Conservation (phyloP, 1,139 yeast species). For the Geotrichum aggregatum region DNA sequence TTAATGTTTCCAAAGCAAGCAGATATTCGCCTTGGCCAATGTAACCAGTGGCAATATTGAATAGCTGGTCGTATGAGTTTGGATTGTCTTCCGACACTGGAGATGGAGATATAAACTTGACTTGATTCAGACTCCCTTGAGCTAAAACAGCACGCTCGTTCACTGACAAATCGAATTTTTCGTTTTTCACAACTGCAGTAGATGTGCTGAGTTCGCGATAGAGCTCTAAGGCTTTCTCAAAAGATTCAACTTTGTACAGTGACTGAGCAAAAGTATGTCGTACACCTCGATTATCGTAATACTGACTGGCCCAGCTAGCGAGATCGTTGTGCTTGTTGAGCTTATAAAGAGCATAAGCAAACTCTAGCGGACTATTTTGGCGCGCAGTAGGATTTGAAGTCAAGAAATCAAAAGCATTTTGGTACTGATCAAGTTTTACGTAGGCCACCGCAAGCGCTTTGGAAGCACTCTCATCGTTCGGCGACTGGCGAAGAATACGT, state of each 20-base stretch:
- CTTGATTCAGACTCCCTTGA: constrained; percentile 39
- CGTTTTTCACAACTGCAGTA: constrained; percentile 30
- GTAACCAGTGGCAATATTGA: constrained; percentile 63
- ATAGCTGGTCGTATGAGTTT: constrained; percentile 53
- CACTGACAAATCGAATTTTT: constrained; percentile 56
- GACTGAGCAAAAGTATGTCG: constrained; percentile 81
- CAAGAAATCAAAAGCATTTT: constrained; percentile 48
- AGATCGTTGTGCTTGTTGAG: constrained; percentile 49
- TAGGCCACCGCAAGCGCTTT: constrained; percentile 63
- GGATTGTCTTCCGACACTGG: constrained; percentile 23
- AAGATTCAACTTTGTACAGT: constrained; percentile 61
- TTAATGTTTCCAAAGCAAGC: constrained; percentile 48
- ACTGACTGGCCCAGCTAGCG: constrained; percentile 34
- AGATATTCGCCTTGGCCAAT: constrained; percentile 46
- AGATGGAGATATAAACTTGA: constrained; percentile 17
- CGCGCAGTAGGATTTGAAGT: constrained; percentile 20
- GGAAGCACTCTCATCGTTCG: constrained; percentile 51
- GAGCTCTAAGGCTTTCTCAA: constrained; percentile 50
- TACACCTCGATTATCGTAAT: constrained; percentile 47
- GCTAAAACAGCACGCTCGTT: constrained; percentile 69
- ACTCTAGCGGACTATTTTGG: constrained; percentile 42
- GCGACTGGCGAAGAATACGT: constrained; percentile 42
- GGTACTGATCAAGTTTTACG: constrained; percentile 67
- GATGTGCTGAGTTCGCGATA: constrained; percentile 48
- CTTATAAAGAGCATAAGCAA: constrained; percentile 69